Evolutionary conservation across 257 asterid genomes (phyloP), one percentile per base, ranked within the genome.

Genomic region (Fraxinus excelsior): DNA sequence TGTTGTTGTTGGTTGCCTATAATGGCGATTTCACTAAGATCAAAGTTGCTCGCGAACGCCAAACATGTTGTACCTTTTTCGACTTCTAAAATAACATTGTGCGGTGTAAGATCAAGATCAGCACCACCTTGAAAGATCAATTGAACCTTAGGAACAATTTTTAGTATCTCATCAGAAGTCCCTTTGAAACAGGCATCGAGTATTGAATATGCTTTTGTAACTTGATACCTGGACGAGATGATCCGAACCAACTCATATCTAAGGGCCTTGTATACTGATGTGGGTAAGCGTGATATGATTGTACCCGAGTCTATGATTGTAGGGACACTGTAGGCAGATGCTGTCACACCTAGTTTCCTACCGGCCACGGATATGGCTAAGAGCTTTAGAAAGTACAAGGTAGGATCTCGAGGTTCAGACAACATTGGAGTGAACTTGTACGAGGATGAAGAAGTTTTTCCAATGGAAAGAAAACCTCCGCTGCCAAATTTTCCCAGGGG

Each of bases 291-390:
- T 0, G 92, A 74, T 25, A 88, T 76, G 46, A 83, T 76, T 71
- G 92, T 88, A 56, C 92, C 92, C 0, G 92, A 88, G 80, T 88
- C 92, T 67, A 88, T 85, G 71, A 88, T 81, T 1, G 91, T 88
- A 18, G 89, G 85, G 10, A 80, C 88, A 5, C 35, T 70, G 46
- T 81, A 88, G 3, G 5, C 83, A 0, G 89, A 56, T 1, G 89
- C 72, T 2, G 88, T 71, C 71, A 86, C 75, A 0, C 49, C 21
- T 11, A 86, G 18, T 0, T 77, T 67, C 74, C 72, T 76, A 56
- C 88, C 86, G 0, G 91, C 79, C 1, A 88, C 87, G 0, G 80
- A 40, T 29, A 88, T 60, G 29, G 60, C 81, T 7, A 85, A 71
- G 8, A 86, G 67, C 35, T 83, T 85, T 7, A 88, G 53, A 26